Evolutionary conservation across 768 basidiomycete species (phyloP).

Genomic region (Rubroboletus satanas): DNA sequence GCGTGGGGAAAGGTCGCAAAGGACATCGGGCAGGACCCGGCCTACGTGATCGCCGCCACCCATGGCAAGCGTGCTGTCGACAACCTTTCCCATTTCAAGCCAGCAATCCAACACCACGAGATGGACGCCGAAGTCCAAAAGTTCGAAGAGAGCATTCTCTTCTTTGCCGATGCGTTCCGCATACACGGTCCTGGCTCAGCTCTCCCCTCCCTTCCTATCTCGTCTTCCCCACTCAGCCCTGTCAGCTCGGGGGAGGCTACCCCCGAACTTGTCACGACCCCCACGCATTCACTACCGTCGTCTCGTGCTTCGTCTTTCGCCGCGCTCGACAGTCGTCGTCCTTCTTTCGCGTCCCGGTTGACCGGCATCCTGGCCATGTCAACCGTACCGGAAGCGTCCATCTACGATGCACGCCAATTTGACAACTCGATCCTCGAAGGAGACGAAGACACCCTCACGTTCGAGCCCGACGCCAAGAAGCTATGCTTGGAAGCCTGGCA

Average conservation of each 20-base stretch:
- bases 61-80: conserved; percentile 77
- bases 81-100: conserved; percentile 63
- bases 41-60: conserved; percentile 67
- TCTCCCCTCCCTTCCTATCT: conserved; percentile 18
- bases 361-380: conserved; percentile 39
- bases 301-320: conserved; percentile 44
- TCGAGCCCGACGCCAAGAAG: conserved; percentile 26
- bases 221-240: conserved; percentile 12
- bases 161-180: conserved; percentile 58
- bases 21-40: conserved; percentile 65
- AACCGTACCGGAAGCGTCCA: conserved; percentile 29
- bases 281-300: conserved; percentile 36
- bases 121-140: conserved; percentile 55
- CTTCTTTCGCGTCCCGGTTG: conserved; percentile 44
- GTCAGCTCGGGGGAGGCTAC: conserved; percentile 36
- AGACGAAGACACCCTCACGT: conserved; percentile 32
- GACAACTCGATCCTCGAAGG: conserved; percentile 34
- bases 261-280: conserved; percentile 38
- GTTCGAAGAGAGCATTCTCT: conserved; percentile 65
- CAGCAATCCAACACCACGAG: conserved; percentile 49
- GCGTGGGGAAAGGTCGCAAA: conserved; percentile 71
- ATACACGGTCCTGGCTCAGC: conserved; percentile 39
- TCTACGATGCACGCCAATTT: conserved; percentile 19
- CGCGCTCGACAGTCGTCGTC: conserved; percentile 36
- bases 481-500: conserved; percentile 49